Conservation (phyloP, 2,329 filamentous ascomycete species). For the Cryphonectria japonica region DNA sequence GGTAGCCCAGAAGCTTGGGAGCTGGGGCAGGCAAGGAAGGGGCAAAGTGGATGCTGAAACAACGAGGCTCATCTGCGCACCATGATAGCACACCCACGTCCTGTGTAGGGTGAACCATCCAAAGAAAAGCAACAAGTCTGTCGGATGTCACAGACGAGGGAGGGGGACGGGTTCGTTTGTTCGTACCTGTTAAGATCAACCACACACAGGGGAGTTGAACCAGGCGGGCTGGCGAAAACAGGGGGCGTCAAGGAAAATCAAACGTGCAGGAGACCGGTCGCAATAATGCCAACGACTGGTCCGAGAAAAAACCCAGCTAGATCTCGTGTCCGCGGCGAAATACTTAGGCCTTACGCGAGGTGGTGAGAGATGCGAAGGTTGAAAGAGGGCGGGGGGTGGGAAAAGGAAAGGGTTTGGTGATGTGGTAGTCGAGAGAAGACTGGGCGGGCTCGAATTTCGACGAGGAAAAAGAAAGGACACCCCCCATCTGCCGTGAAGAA, state of each 20-base stretch:
- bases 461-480: background rate
- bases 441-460: background rate
- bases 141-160: constrained; percentile 14
- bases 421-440: background rate
- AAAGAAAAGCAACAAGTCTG: constrained; percentile 17
- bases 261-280: constrained; percentile 2
- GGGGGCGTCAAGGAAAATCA: constrained; percentile 12
- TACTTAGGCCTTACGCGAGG: background rate
- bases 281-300: background rate
- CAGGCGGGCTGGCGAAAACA: constrained; percentile 16
- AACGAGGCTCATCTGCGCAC: constrained; percentile 14
- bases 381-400: background rate
- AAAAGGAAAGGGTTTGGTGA: background rate
- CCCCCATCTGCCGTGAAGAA: background rate
- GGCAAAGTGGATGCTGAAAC: constrained; percentile 25
- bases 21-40: constrained; percentile 23
- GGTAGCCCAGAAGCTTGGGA: constrained; percentile 7
- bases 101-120: background rate
- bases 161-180: constrained; percentile 12
- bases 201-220: background rate
- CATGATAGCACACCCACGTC: constrained; percentile 16
- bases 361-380: background rate
- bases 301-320: background rate
- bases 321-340: background rate
- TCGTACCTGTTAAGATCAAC: constrained; percentile 17